Evolutionary conservation across 805 yeast genomes (phyloP), one percentile per base, ranked within the genome.

Genomic region (Saccharomycopsis oosterbeekiorum): DNA sequence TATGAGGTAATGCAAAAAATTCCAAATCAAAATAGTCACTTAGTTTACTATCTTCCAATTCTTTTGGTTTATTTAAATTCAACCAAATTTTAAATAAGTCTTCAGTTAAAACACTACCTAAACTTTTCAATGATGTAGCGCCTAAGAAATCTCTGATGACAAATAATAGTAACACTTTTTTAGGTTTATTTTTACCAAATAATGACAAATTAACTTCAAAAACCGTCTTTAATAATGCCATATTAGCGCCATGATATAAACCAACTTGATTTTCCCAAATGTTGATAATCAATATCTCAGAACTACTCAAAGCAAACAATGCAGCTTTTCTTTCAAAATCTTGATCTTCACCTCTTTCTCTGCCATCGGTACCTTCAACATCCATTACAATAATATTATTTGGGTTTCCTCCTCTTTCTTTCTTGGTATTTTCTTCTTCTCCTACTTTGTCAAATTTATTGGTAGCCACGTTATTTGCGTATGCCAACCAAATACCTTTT

Each of bases 221-320:
- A 2, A 94, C 99, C 0, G 99, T 94, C 70, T 92, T 92, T 67
- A 94, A 78, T 55, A 94, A 76, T 1, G 94, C 98, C 96, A 94
- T 88, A 70, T 94, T 94, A 26, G 97, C 97, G 59, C 99, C 99
- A 72, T 93, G 97, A 70, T 94, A 94, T 53, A 94, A 78, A 10
- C 99, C 99, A 61, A 94, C 91, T 73, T 94, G 99, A 67, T 89
- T 88, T 72, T 94, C 99, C 97, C 98, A 94, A 70, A 93, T 83
- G 72, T 94, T 94, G 53, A 94, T 87, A 64, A 94, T 90, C 67
- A 94, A 78, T 4, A 92, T 84, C 70, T 94, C 98, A 15, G 94
- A 84, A 0, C 97, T 92, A 11, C 97, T 83, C 64, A 94, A 77
- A 0, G 99, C 98, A 76, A 94, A 94, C 53, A 94, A 76, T 0